Conservation (phyloP, 331 rosid species). For the Stylosanthes scabra region DNA sequence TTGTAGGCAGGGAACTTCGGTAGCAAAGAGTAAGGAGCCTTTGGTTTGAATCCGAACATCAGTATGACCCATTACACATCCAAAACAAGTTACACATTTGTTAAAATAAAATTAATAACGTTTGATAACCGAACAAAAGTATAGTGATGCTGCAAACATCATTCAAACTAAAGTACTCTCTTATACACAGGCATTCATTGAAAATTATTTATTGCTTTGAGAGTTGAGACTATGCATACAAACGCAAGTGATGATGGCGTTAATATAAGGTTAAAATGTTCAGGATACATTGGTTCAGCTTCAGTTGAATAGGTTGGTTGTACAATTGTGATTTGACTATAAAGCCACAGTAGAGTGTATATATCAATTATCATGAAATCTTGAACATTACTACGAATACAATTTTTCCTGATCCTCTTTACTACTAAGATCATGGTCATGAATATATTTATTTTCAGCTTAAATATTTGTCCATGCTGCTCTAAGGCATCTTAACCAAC, state of each 20-base stretch:
- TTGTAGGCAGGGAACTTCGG: conserved; percentile 30
- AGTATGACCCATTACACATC: conserved; percentile 34
- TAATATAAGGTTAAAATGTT: background rate
- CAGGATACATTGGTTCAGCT: conserved; percentile 15
- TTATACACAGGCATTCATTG: background rate
- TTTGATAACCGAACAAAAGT: no score
- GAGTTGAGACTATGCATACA: background rate
- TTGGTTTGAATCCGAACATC: conserved; percentile 50
- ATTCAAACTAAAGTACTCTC: background rate
- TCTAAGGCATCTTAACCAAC: conserved; percentile 26
- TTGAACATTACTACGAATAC: conserved; percentile 26
- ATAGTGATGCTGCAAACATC: background rate
- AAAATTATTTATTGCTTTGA: background rate
- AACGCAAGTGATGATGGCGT: background rate
- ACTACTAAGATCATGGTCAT: conserved; percentile 11
- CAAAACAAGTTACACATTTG: no score
- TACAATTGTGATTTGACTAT: background rate
- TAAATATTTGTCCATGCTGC: conserved; percentile 28
- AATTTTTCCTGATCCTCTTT: background rate
- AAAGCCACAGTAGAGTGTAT: background rate
- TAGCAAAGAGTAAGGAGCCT: conserved; percentile 27
- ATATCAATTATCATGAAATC: background rate
- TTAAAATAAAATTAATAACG: no score
- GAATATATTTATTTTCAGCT: conserved; percentile 37
- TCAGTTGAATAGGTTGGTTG: conserved; percentile 1